phyloP scores from a whole-genome alignment of 306 rosid genomes.

The Abrus precatorius region DNA sequence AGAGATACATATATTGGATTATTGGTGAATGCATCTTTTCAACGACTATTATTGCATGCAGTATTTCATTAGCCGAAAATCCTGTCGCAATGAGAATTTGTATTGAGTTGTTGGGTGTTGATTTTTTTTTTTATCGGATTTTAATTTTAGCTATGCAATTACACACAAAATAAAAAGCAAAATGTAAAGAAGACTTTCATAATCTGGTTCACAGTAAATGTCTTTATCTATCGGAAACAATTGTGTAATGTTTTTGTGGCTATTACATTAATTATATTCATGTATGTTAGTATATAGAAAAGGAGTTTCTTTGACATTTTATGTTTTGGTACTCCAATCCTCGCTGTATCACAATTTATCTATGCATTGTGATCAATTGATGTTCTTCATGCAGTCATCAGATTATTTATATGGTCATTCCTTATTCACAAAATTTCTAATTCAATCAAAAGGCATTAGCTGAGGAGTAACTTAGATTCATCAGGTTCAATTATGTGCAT shows the following conservation, averaged over 20 bases:
- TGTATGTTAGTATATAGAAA: neutral
- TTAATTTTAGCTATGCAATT: neutral
- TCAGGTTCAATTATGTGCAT: neutral
- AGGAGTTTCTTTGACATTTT: constrained; percentile 6
- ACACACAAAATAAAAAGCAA: neutral
- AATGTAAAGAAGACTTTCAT: neutral
- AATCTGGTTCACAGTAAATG: neutral
- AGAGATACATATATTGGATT: neutral
- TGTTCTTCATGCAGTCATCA: constrained; percentile 16
- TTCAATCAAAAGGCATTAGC: neutral
- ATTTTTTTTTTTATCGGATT: neutral
- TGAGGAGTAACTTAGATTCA: neutral
- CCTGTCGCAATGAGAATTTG: neutral
- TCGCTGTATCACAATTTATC: neutral
- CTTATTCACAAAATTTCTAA: neutral
- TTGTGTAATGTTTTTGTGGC: neutral
- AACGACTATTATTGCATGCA: neutral
- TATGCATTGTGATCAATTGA: neutral
- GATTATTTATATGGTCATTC: neutral
- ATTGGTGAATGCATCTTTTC: neutral
- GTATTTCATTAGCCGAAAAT: neutral
- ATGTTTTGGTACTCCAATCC: neutral
- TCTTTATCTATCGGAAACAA: neutral
- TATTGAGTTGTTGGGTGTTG: neutral
- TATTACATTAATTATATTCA: neutral